phyloP scores from a whole-genome alignment of 1,139 yeast species.

The Diutina rugosa region DNA sequence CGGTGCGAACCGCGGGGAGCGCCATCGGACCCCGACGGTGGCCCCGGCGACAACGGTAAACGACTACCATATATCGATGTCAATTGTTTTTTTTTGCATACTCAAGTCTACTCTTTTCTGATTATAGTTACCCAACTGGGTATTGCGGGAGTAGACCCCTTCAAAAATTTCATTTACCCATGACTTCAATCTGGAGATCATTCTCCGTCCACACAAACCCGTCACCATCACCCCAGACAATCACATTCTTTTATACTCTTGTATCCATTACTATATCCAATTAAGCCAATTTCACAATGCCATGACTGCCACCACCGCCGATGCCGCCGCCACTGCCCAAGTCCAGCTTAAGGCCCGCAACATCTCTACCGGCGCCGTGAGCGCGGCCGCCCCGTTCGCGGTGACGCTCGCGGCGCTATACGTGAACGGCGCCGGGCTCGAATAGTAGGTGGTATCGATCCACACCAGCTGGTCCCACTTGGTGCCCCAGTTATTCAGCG shows the following conservation, averaged over 20 bases:
- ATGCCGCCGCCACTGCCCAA: neutral
- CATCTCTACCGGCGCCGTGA: neutral
- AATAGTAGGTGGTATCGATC: neutral
- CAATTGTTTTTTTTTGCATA: no score
- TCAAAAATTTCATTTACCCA: no score
- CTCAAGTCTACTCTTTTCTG: no score
- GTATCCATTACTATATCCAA: no score
- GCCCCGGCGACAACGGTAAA: no score
- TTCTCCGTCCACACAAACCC: neutral
- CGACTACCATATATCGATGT: no score
- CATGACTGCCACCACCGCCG: neutral
- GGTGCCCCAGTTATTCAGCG: constrained; percentile 1
- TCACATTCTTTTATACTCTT: no score
- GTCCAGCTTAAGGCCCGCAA: neutral
- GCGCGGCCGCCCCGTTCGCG: neutral
- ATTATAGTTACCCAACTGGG: no score
- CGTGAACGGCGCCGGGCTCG: neutral
- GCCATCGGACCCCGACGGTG: neutral
- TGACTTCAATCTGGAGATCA: no score
- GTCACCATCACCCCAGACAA: neutral
- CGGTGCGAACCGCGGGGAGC: neutral
- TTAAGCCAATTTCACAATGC: neutral
- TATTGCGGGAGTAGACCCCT: no score
- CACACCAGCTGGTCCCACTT: neutral
- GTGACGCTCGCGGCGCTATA: neutral